Evolutionary conservation across 768 basidiomycete genomes (phyloP).

Genomic region (Coprinopsis cinerea): DNA sequence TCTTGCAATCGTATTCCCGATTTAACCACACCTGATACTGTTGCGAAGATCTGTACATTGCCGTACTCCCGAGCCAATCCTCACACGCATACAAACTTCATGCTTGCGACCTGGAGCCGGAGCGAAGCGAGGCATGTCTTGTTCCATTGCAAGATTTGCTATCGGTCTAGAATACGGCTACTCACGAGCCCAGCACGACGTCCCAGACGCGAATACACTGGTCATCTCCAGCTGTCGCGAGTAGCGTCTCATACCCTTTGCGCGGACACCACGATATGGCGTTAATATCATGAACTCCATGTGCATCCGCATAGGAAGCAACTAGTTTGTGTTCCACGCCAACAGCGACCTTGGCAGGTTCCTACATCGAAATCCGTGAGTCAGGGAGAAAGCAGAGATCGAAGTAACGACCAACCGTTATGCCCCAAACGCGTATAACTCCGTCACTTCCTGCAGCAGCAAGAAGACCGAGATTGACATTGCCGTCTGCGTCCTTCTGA

Average conservation of each 20-base stretch:
- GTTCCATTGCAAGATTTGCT: no score
- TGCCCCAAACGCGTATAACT: slow-evolving; percentile 71
- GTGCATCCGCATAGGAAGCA: slow-evolving; percentile 55
- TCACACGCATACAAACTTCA: no score
- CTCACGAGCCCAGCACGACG: no score
- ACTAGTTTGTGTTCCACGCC: slow-evolving; percentile 43
- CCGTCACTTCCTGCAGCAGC: slow-evolving; percentile 88
- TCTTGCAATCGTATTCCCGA: no score
- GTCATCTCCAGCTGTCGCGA: slow-evolving; percentile 87
- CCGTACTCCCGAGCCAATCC: no score
- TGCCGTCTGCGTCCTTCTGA: slow-evolving; percentile 8
- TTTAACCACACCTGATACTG: no score
- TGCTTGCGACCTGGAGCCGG: no score
- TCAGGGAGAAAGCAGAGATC: slow-evolving; percentile 1
- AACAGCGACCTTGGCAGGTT: slow-evolving; percentile 13
- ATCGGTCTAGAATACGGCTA: no score
- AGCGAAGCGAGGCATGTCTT: no score
- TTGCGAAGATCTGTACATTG: no score
- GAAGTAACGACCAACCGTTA: slow-evolving; percentile 42
- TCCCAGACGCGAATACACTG: slow-evolving; percentile 78
- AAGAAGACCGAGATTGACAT: slow-evolving; percentile 72
- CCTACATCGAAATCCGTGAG: slow-evolving; percentile 18
- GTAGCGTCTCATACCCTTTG: slow-evolving; percentile 51
- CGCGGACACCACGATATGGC: slow-evolving; percentile 78
- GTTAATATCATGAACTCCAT: slow-evolving; percentile 85